A percentile compares a stretch with the other conserved stretches of the same genome.
These are phyloP conservation scores for Reticulascus tulasneorum DNA, from an alignment of 2,329 filamentous ascomycete species.

Conservation along the genomic window DNA sequence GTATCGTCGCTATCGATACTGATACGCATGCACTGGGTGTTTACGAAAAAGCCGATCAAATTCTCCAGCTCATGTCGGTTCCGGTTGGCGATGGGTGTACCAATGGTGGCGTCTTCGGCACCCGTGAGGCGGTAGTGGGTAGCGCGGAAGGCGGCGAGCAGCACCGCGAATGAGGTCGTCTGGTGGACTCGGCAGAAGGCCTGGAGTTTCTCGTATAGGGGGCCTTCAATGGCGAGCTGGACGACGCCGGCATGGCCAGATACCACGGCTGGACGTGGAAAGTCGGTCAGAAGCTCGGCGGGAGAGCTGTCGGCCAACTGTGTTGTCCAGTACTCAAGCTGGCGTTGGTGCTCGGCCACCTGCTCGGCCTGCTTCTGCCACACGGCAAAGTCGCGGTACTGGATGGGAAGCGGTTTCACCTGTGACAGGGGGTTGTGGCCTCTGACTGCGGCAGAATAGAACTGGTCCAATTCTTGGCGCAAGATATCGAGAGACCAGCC, in stretches of 20 bases:
- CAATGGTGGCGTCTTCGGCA: background rate
- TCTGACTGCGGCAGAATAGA: background rate
- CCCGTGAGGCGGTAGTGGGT: background rate
- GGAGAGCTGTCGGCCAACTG: background rate
- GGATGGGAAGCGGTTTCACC: background rate
- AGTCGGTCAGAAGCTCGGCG: background rate
- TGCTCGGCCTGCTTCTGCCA: background rate
- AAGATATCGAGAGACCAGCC: slow-evolving; percentile 1
- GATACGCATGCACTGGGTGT: slow-evolving; percentile 4
- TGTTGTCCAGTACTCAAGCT: background rate
- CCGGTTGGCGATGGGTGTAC: slow-evolving; percentile 1
- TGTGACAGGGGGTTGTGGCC: background rate
- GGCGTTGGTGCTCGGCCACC: slow-evolving; percentile 1
- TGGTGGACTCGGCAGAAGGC: background rate
- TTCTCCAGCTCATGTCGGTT: slow-evolving; percentile 1
- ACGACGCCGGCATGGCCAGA: background rate
- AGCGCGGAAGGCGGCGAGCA: background rate
- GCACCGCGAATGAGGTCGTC: background rate
- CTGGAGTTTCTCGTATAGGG: background rate
- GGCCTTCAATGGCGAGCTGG: background rate
- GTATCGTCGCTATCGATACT: background rate
- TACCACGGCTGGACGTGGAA: background rate
- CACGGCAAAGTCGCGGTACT: slow-evolving; percentile 1
- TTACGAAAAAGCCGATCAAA: slow-evolving; percentile 2
- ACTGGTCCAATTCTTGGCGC: background rate